Evolutionary conservation across 768 basidiomycete genomes (phyloP).

Genomic region (Chalciporus chontae): DNA sequence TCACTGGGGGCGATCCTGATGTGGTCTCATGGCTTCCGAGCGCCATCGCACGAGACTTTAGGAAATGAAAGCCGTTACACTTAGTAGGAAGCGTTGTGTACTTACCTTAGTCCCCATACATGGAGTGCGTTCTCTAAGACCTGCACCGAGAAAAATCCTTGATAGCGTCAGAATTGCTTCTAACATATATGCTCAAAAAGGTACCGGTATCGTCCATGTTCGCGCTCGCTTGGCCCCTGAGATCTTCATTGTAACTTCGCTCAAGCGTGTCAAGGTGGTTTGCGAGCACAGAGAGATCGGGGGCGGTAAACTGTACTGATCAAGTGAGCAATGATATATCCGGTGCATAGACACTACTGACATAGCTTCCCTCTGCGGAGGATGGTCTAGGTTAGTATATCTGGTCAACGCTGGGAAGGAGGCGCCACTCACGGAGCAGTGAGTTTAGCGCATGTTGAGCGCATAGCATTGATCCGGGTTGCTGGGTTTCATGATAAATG

Average conservation of each 20-base stretch:
- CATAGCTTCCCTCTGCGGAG: constrained; percentile 45
- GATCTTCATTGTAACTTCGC: constrained; percentile 49
- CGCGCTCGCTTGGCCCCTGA: constrained; percentile 45
- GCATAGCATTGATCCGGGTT: constrained; percentile 77
- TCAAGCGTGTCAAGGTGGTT: constrained; percentile 66
- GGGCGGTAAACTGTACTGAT: constrained; percentile 61
- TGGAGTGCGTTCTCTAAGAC: constrained; percentile 82
- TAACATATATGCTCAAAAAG: background rate
- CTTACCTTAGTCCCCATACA: constrained; percentile 80
- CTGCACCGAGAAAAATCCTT: constrained; percentile 91
- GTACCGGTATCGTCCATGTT: constrained; percentile 93
- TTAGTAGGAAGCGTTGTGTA: constrained; percentile 1
- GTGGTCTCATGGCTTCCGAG: constrained; percentile 73
- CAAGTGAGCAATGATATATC: constrained; percentile 9
- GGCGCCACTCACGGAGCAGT: constrained; percentile 55
- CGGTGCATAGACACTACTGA: constrained; percentile 28
- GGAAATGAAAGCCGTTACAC: constrained; percentile 4
- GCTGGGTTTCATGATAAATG: constrained; percentile 80
- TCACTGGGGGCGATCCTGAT: constrained; percentile 77
- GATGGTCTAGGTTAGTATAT: constrained; percentile 25
- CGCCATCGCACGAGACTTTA: constrained; percentile 75
- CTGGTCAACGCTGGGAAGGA: constrained; percentile 40
- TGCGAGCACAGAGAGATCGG: constrained; percentile 76
- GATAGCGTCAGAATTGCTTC: background rate
- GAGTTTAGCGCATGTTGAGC: constrained; percentile 85